These are phyloP conservation scores for Mucor piriformis DNA, from an alignment of 371 early-diverging fungal species.

Conservation along the genomic window DNA sequence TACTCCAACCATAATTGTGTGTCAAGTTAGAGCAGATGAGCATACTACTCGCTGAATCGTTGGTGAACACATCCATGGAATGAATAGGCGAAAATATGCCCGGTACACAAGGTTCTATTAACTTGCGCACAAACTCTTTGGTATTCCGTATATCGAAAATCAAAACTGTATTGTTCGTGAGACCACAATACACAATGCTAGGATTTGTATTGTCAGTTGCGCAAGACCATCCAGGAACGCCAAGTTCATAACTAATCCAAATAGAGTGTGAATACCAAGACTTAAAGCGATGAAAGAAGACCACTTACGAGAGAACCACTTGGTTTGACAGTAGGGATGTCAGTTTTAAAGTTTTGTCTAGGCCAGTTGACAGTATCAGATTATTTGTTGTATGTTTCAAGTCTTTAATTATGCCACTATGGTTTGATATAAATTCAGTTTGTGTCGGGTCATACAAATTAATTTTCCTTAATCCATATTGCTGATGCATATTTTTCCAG, in stretches of 20 bases:
- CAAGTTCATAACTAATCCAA: conserved; percentile 21
- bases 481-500: not conserved
- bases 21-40: conserved; percentile 15
- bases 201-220: conserved; percentile 28
- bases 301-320: conserved; percentile 22
- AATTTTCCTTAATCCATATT: conserved; percentile 25
- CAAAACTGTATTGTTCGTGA: conserved; percentile 28
- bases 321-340: conserved; percentile 17
- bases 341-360: conserved; percentile 26
- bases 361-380: conserved; percentile 20
- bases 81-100: conserved; percentile 2
- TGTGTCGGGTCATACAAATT: conserved; percentile 17
- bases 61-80: not conserved
- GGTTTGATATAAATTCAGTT: conserved; percentile 26
- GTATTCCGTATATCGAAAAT: conserved; percentile 47
- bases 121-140: conserved; percentile 8
- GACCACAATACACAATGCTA: conserved; percentile 42
- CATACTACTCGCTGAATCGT: not conserved
- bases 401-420: conserved; percentile 15
- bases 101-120: conserved; percentile 4
- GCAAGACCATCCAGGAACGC: conserved; percentile 38
- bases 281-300: no score
- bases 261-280: not conserved
- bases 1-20: conserved; percentile 10
- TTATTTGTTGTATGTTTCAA: conserved; percentile 9